Percentiles rank a stretch among this genome's conserved stretches.
These are phyloP conservation scores for Phaeosphaeriaceae sp. DNA, from an alignment of 2,329 filamentous ascomycete genomes.

Conservation along the genomic window DNA sequence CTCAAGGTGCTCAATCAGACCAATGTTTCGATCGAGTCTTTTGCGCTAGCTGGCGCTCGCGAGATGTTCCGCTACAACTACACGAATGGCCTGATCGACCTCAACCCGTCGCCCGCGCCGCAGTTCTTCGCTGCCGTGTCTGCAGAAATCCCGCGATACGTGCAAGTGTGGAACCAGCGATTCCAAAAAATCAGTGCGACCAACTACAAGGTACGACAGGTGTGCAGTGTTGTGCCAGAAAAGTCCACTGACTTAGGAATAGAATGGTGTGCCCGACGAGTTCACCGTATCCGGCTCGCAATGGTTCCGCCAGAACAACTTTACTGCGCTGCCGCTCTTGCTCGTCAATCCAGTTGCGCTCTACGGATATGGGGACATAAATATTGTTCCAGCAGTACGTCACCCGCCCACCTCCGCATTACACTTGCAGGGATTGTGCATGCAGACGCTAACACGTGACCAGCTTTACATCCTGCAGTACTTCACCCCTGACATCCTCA, in stretches of 20 bases:
- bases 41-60: constrained; percentile 41
- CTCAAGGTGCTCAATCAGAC: constrained; percentile 44
- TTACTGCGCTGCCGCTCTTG: constrained; percentile 42
- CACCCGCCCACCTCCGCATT: constrained; percentile 13
- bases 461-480: constrained; percentile 50
- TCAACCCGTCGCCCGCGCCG: constrained; percentile 26
- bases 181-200: constrained; percentile 42
- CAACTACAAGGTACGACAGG: constrained; percentile 43
- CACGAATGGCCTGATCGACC: constrained; percentile 35
- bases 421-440: constrained; percentile 28
- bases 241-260: constrained; percentile 22
- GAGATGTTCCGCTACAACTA: constrained; percentile 45
- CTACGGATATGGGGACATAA: constrained; percentile 49
- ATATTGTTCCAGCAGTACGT: constrained; percentile 47
- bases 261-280: constrained; percentile 46
- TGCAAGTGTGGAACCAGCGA: constrained; percentile 38
- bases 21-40: constrained; percentile 40
- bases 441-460: constrained; percentile 35
- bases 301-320: constrained; percentile 47
- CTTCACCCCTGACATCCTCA: constrained; percentile 48
- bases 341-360: constrained; percentile 46
- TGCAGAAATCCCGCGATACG: constrained; percentile 45
- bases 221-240: constrained; percentile 12
- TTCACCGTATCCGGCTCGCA: constrained; percentile 43
- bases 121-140: constrained; percentile 32